Percentiles rank a stretch among this genome's conserved stretches.
These are phyloP conservation scores for Lonicera japonica DNA, from an alignment of 129 eudicot species.

Conservation along the genomic window DNA sequence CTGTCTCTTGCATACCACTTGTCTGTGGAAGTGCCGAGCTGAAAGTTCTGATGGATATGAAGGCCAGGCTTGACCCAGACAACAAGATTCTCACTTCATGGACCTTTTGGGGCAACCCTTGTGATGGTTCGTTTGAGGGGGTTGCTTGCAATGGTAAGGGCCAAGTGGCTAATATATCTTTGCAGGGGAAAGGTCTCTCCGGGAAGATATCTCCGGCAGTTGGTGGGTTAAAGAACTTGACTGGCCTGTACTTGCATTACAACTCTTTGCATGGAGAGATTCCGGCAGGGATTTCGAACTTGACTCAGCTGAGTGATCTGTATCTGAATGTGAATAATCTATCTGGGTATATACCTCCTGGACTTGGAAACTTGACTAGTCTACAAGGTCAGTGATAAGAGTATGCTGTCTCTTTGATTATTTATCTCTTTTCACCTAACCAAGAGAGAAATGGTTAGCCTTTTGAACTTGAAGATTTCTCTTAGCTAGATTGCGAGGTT, in stretches of 20 bases:
- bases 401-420: not conserved
- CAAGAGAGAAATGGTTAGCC: too few relatives aligned
- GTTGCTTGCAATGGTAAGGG: slow-evolving; percentile 69
- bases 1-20: slow-evolving; percentile 16
- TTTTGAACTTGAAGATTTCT: too few relatives aligned
- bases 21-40: slow-evolving; percentile 46
- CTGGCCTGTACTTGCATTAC: slow-evolving; percentile 89
- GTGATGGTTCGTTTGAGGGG: slow-evolving; percentile 79
- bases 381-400: slow-evolving; percentile 62
- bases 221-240: slow-evolving; percentile 55
- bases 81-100: slow-evolving; percentile 53
- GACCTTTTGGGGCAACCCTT: slow-evolving; percentile 58
- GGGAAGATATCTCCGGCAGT: slow-evolving; percentile 82
- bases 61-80: slow-evolving; percentile 73
- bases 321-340: slow-evolving; percentile 86
- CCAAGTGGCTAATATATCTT: slow-evolving; percentile 72
- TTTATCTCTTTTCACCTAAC: too few relatives aligned
- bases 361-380: slow-evolving; percentile 55
- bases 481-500: too few relatives aligned
- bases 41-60: slow-evolving; percentile 56
- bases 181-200: slow-evolving; percentile 89
- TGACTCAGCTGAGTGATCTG: slow-evolving; percentile 66
- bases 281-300: slow-evolving; percentile 49
- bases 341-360: slow-evolving; percentile 72
- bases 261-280: slow-evolving; percentile 72